A percentile compares a stretch with the other conserved stretches of the same genome.
Conservation (phyloP, 1,284 basidiomycete genomes). For the Pseudozyma thailandica region DNA sequence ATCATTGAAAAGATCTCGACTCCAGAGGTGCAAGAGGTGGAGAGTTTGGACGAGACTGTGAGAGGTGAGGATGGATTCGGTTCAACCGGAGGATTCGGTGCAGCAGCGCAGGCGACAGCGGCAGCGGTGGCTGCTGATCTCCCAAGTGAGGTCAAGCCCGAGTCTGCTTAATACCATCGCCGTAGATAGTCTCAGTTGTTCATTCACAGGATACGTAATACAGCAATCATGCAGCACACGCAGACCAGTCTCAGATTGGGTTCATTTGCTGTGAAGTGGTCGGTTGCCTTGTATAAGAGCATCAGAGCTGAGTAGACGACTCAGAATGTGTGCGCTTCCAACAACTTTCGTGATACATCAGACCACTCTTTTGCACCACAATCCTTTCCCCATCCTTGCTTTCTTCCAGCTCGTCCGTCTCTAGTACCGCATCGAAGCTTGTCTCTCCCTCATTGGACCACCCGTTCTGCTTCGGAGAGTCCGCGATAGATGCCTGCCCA, state of each 20-base stretch:
- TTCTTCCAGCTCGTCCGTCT: neutral
- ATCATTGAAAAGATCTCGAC: slow-evolving; percentile 90
- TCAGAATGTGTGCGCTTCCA: slow-evolving; percentile 14
- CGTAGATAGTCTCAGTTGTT: neutral
- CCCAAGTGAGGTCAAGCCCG: slow-evolving; percentile 17
- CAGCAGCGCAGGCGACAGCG: slow-evolving; percentile 17
- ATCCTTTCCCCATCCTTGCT: slow-evolving; percentile 24
- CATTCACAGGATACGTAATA: neutral
- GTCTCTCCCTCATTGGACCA: slow-evolving; percentile 1
- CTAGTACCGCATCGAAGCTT: neutral
- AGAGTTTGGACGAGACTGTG: slow-evolving; percentile 83
- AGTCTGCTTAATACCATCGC: neutral
- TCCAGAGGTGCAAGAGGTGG: slow-evolving; percentile 84
- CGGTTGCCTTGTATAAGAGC: no score
- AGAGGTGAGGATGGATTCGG: slow-evolving; percentile 92
- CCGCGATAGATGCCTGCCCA: neutral
- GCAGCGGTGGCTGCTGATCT: slow-evolving; percentile 32
- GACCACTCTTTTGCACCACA: slow-evolving; percentile 37
- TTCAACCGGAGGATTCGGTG: slow-evolving; percentile 79
- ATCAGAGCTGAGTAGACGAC: neutral
- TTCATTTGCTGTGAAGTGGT: no score
- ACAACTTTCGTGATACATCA: slow-evolving; percentile 39
- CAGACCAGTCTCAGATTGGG: neutral
- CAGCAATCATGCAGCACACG: neutral
- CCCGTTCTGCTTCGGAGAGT: neutral